A percentile compares a stretch with the other conserved stretches of the same genome.
These are phyloP conservation scores for Clitopilus passeckerianus DNA, from an alignment of 768 basidiomycete genomes.

Conservation along the genomic window DNA sequence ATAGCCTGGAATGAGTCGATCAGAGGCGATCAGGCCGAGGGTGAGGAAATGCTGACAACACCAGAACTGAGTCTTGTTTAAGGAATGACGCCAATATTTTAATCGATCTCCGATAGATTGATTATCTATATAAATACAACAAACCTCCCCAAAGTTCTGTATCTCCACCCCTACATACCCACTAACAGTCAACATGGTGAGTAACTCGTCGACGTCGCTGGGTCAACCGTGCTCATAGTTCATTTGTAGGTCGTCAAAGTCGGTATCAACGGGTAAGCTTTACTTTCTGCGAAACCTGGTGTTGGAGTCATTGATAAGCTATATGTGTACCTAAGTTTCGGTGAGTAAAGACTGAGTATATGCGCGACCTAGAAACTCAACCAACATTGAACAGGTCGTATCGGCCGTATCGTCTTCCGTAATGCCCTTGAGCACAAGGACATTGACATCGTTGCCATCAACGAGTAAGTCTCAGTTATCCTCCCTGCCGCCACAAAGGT, in stretches of 20 bases:
- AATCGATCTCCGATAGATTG: constrained; percentile 22
- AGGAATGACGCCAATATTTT: not conserved
- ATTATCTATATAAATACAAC: constrained; percentile 17
- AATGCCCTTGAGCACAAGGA: constrained; percentile 79
- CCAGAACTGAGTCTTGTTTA: not conserved
- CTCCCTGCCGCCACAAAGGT: not conserved
- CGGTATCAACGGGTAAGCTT: constrained; percentile 90
- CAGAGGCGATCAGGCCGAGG: not conserved
- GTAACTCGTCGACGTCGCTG: constrained; percentile 1
- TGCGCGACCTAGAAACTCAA: not conserved
- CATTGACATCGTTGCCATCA: constrained; percentile 87
- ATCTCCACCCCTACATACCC: constrained; percentile 3
- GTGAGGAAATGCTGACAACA: not conserved
- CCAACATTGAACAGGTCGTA: constrained; percentile 69
- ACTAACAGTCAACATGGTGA: constrained; percentile 16
- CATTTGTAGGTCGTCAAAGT: constrained; percentile 61
- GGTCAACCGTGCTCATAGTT: not conserved
- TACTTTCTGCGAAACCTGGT: constrained; percentile 4
- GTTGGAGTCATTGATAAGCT: constrained; percentile 1
- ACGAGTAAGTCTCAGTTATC: constrained; percentile 62
- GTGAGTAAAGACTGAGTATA: constrained; percentile 35
- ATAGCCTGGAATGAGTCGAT: not conserved
- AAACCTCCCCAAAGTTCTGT: constrained; percentile 2
- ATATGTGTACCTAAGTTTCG: constrained; percentile 51
- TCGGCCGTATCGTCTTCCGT: constrained; percentile 96